phyloP scores from a whole-genome alignment of 768 basidiomycete species.

The Xerocomellus intermedius region DNA sequence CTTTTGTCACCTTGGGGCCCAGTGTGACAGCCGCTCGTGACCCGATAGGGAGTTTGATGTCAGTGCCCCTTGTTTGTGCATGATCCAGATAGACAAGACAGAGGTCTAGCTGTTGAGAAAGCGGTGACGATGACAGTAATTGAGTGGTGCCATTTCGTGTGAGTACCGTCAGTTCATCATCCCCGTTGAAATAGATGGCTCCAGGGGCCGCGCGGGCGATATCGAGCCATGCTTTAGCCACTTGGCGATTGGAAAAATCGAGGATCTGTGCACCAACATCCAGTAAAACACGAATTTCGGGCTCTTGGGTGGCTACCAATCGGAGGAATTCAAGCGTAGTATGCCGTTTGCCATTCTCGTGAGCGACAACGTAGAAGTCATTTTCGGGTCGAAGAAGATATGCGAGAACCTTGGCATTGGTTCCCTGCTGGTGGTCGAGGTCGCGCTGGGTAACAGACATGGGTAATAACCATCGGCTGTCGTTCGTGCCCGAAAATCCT shows the following conservation, averaged over 20 bases:
- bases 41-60: too few relatives aligned
- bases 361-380: conserved; percentile 10
- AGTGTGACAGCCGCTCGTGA: too few relatives aligned
- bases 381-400: conserved; percentile 26
- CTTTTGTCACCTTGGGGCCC: too few relatives aligned
- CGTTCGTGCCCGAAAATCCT: conserved; percentile 42
- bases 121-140: conserved; percentile 27
- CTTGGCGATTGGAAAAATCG: conserved; percentile 41
- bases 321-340: conserved; percentile 16
- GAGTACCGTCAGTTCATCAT: conserved; percentile 31
- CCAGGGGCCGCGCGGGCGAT: conserved; percentile 7
- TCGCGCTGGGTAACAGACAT: conserved; percentile 31
- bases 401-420: conserved; percentile 40
- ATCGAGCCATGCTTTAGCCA: conserved; percentile 42
- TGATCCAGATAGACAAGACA: too few relatives aligned
- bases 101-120: conserved; percentile 24
- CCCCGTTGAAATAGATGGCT: conserved; percentile 27
- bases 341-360: not conserved
- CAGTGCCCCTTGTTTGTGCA: too few relatives aligned
- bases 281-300: conserved; percentile 43
- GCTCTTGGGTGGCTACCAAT: conserved; percentile 30
- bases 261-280: conserved; percentile 58
- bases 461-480: conserved; percentile 36
- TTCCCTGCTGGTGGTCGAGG: conserved; percentile 27
- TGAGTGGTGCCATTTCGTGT: conserved; percentile 18